phyloP scores from a whole-genome alignment of 2,329 filamentous ascomycete genomes.

The Fusarium sp. region DNA sequence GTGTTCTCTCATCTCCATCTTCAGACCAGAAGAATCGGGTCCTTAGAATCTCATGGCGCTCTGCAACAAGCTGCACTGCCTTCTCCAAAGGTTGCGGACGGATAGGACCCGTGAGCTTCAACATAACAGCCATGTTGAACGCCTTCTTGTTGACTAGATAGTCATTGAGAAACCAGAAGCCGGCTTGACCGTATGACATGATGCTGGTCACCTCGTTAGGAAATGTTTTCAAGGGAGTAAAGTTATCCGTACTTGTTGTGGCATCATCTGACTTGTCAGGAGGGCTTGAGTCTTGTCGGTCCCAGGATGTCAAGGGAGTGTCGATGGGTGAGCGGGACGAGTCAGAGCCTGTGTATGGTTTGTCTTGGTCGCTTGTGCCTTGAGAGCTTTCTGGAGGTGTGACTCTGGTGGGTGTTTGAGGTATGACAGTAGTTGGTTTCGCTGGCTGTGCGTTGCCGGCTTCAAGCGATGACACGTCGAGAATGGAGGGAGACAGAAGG shows the following conservation, averaged over 20 bases:
- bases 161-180: slow-evolving; percentile 55
- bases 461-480: neutral
- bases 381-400: neutral
- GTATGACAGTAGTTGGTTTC: neutral
- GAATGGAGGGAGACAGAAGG: neutral
- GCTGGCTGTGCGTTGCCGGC: neutral
- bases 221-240: neutral
- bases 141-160: slow-evolving; percentile 53
- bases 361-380: neutral
- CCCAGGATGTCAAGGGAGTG: neutral
- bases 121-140: slow-evolving; percentile 49
- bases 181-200: slow-evolving; percentile 56
- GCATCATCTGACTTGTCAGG: neutral
- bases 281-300: neutral
- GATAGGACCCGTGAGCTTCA: neutral
- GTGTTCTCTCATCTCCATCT: neutral
- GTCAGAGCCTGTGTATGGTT: neutral
- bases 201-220: neutral
- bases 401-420: neutral
- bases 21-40: neutral
- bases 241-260: neutral
- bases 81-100: neutral
- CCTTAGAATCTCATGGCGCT: neutral
- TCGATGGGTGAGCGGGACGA: neutral
- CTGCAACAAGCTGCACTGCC: neutral